Evolutionary conservation across 306 rosid species (phyloP).

Genomic region (Elaeagnus macrophylla): DNA sequence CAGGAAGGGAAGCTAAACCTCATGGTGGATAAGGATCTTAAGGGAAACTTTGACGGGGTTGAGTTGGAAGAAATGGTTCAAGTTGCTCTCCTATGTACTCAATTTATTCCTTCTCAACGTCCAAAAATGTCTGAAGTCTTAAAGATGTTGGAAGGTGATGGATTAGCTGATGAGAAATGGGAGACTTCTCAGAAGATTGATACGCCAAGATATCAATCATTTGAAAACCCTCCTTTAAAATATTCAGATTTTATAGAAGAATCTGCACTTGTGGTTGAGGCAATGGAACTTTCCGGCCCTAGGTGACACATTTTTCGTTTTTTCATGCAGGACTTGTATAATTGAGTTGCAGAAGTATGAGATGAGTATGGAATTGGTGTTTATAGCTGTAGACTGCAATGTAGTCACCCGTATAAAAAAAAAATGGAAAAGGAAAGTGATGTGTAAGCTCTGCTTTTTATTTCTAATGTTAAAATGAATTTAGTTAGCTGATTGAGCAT

Average conservation of each 20-base stretch:
- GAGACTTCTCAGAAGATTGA: constrained; percentile 80
- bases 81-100: constrained; percentile 84
- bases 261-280: constrained; percentile 83
- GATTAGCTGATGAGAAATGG: constrained; percentile 96
- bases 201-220: constrained; percentile 51
- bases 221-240: constrained; percentile 62
- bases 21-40: constrained; percentile 87
- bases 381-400: constrained; percentile 43
- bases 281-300: constrained; percentile 99
- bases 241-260: constrained; percentile 89
- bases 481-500: constrained; percentile 14
- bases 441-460: constrained; percentile 34
- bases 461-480: not conserved
- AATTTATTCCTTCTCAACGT: constrained; percentile 76
- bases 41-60: constrained; percentile 53
- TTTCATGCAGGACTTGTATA: constrained; percentile 17
- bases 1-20: constrained; percentile 68
- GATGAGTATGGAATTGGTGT: constrained; percentile 18
- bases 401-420: constrained; percentile 49
- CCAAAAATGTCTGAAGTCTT: constrained; percentile 93
- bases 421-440: constrained; percentile 17
- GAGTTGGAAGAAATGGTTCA: constrained; percentile 95
- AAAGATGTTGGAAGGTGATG: constrained; percentile 97
- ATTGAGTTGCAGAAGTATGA: constrained; percentile 8
- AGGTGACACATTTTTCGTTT: constrained; percentile 49